phyloP scores from a whole-genome alignment of 495 filamentous ascomycete species.

The Mycothermus thermophilus region DNA sequence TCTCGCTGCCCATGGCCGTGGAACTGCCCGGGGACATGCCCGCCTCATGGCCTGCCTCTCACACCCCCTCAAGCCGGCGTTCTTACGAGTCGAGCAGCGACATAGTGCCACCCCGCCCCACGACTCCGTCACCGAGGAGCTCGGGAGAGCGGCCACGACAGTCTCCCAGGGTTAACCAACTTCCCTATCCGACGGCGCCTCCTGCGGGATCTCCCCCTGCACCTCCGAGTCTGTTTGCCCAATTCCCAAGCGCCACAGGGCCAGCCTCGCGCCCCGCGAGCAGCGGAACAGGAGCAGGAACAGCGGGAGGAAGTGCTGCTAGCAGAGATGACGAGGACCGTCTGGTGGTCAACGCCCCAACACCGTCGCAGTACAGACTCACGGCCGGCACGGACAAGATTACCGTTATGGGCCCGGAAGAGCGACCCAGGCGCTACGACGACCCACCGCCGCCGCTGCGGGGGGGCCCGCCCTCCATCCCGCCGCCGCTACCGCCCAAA shows the following conservation, averaged over 20 bases:
- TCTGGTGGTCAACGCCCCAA: conserved; percentile 36
- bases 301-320: too few species aligned
- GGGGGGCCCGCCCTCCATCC: conserved; percentile 54
- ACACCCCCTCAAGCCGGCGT: conserved; percentile 24
- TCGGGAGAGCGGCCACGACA: conserved; percentile 29
- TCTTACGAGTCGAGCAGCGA: conserved; percentile 37
- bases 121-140: conserved; percentile 28
- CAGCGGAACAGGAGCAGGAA: too few species aligned
- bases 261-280: conserved; percentile 10
- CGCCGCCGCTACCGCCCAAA: conserved; percentile 75
- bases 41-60: conserved; percentile 14
- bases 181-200: conserved; percentile 24
- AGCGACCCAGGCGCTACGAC: conserved; percentile 37
- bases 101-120: conserved; percentile 21
- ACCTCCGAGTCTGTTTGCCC: conserved; percentile 15
- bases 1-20: conserved; percentile 28
- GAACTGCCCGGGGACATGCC: conserved; percentile 37
- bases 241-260: conserved; percentile 11
- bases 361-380: conserved; percentile 37
- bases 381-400: conserved; percentile 46
- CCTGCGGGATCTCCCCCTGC: conserved; percentile 18
- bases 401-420: conserved; percentile 42
- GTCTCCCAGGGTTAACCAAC: conserved; percentile 18
- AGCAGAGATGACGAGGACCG: conserved; percentile 33
- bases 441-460: conserved; percentile 33